Conservation (phyloP, 2,329 filamentous ascomycete genomes). For the Epichloe gansuensis region DNA sequence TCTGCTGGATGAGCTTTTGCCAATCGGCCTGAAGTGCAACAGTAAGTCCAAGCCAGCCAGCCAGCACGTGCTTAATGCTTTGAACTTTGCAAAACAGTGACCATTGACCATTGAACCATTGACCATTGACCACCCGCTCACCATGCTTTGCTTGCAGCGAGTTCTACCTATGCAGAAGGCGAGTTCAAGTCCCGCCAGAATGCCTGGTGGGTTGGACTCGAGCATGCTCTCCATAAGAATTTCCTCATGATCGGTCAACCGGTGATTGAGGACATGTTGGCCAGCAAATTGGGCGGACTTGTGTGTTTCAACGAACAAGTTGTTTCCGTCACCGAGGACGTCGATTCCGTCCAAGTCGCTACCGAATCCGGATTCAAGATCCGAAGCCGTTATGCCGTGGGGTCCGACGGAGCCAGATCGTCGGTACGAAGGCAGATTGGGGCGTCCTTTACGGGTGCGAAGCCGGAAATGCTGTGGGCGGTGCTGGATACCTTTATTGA, state of each 20-base stretch:
- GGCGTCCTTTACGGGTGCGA: constrained; percentile 30
- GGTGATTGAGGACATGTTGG: constrained; percentile 28
- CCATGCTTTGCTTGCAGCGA: constrained; percentile 15
- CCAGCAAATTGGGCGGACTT: constrained; percentile 17
- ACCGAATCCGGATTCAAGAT: constrained; percentile 21
- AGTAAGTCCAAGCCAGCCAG: constrained; percentile 19
- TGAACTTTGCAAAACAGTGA: too few relatives aligned
- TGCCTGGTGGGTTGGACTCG: constrained; percentile 33
- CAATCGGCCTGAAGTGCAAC: constrained; percentile 33
- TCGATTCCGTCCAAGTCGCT: constrained; percentile 29
- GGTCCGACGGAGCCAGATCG: constrained; percentile 39
- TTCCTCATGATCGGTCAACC: constrained; percentile 39
- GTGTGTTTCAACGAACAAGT: constrained; percentile 28
- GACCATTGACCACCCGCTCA: too few relatives aligned
- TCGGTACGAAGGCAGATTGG: constrained; percentile 28
- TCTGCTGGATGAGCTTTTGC: constrained; percentile 28
- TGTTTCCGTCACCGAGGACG: constrained; percentile 40
- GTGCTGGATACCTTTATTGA: constrained; percentile 36
- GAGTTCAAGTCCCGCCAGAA: constrained; percentile 34
- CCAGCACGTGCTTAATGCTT: neutral
- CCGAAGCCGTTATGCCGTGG: constrained; percentile 30
- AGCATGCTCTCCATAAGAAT: constrained; percentile 32
- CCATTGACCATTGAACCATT: too few relatives aligned
- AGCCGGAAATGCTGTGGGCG: constrained; percentile 37
- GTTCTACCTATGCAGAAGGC: constrained; percentile 32